Evolutionary conservation across 2,329 filamentous ascomycete genomes (phyloP).

Genomic region (Monilinia vaccinii-corymbosi): DNA sequence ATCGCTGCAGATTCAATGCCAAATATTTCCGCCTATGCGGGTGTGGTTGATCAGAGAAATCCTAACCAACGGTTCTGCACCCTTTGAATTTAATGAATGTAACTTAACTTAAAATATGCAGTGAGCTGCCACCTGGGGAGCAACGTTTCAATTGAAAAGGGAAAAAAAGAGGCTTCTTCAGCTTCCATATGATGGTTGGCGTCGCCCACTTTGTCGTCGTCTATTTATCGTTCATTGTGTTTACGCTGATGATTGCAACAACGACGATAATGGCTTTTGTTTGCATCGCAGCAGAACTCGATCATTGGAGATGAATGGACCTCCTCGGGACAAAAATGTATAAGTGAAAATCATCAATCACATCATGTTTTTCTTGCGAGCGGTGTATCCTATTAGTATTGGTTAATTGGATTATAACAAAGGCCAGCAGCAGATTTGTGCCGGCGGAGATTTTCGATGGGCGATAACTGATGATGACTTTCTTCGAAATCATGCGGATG

Average conservation of each 20-base stretch:
- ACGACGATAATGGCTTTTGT: neutral
- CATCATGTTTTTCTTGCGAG: neutral
- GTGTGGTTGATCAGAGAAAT: conserved; percentile 1
- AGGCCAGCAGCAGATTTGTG: neutral
- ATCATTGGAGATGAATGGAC: neutral
- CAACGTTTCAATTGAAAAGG: conserved; percentile 9
- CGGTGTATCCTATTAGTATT: conserved; percentile 1
- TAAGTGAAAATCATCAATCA: neutral
- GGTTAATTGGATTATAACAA: neutral
- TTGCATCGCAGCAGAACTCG: neutral
- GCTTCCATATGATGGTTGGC: conserved; percentile 9
- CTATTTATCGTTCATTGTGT: conserved; percentile 1
- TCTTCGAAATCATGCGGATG: neutral
- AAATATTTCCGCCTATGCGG: neutral
- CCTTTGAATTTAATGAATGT: neutral
- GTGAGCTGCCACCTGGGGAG: conserved; percentile 3
- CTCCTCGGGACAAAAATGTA: conserved; percentile 1
- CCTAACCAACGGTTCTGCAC: conserved; percentile 1
- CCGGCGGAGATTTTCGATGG: neutral
- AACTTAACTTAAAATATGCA: conserved; percentile 5
- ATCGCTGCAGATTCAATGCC: conserved; percentile 1
- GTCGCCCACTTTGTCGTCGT: conserved; percentile 5
- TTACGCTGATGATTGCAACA: neutral
- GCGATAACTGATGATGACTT: neutral
- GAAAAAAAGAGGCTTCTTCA: too few relatives aligned